Conservation (phyloP, 2,329 filamentous ascomycete genomes). For the Ophiognomonia clavigignenti-juglandacearum region DNA sequence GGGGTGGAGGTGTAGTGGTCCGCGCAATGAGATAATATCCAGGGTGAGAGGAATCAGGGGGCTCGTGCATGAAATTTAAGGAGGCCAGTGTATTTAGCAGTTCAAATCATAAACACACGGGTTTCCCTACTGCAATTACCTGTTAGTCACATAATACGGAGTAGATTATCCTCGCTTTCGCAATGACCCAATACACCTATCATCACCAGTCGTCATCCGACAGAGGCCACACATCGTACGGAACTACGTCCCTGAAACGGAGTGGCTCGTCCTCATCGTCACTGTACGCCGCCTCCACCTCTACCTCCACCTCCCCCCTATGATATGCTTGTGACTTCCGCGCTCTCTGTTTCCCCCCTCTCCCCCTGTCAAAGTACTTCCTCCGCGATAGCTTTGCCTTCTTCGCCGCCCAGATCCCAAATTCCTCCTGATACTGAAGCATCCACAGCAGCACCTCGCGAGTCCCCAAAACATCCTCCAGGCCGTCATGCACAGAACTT, state of each 20-base stretch:
- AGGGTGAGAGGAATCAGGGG: too few species aligned
- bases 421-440: neutral
- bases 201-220: neutral
- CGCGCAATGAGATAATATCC: too few species aligned
- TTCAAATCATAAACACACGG: too few species aligned
- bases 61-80: too few species aligned
- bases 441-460: conserved; percentile 1
- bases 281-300: neutral
- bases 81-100: too few species aligned
- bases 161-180: too few species aligned
- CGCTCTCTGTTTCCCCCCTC: neutral
- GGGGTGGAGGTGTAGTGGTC: too few species aligned
- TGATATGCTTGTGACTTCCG: neutral
- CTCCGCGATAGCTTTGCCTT: neutral
- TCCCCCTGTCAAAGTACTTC: neutral
- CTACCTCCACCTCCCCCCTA: neutral
- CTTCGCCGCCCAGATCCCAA: neutral
- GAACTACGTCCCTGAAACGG: conserved; percentile 1
- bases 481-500: neutral
- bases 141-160: too few species aligned
- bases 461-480: neutral
- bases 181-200: too few species aligned
- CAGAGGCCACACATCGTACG: conserved; percentile 2
- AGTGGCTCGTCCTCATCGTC: neutral
- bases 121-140: too few species aligned